These are phyloP conservation scores for Pichia norvegensis DNA, from an alignment of 1,139 yeast genomes.

Conservation along the genomic window DNA sequence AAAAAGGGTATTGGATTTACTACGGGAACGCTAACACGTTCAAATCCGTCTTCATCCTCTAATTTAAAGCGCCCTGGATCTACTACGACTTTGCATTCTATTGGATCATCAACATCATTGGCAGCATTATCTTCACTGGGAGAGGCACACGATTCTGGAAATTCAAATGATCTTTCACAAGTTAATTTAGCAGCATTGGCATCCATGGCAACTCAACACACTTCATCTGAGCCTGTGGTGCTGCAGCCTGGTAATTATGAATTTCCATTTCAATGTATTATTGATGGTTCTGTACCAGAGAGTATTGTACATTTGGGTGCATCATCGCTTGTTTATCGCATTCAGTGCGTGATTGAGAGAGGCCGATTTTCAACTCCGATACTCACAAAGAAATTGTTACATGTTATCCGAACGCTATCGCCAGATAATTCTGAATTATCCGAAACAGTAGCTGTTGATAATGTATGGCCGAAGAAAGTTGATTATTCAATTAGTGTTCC, in stretches of 20 bases:
- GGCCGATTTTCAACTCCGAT: constrained; percentile 67
- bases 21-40: constrained; percentile 26
- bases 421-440: constrained; percentile 82
- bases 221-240: constrained; percentile 26
- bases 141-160: constrained; percentile 8
- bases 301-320: constrained; percentile 88
- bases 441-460: constrained; percentile 90
- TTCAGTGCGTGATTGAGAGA: constrained; percentile 77
- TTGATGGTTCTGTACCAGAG: constrained; percentile 84
- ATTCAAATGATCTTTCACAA: constrained; percentile 12
- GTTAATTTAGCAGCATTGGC: constrained; percentile 17
- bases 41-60: constrained; percentile 26
- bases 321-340: constrained; percentile 66
- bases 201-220: constrained; percentile 15
- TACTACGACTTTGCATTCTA: constrained; percentile 6
- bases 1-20: constrained; percentile 20
- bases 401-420: constrained; percentile 83
- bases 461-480: constrained; percentile 92
- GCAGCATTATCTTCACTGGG: neutral
- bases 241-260: constrained; percentile 77
- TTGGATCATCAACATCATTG: constrained; percentile 8
- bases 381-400: constrained; percentile 60
- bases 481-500: constrained; percentile 87
- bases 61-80: constrained; percentile 23
- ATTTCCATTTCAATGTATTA: constrained; percentile 75